A percentile compares a stretch with the other conserved stretches of the same genome.
phyloP scores from a whole-genome alignment of 352 stramenopile genomes.

The Phytophthora quininea region DNA sequence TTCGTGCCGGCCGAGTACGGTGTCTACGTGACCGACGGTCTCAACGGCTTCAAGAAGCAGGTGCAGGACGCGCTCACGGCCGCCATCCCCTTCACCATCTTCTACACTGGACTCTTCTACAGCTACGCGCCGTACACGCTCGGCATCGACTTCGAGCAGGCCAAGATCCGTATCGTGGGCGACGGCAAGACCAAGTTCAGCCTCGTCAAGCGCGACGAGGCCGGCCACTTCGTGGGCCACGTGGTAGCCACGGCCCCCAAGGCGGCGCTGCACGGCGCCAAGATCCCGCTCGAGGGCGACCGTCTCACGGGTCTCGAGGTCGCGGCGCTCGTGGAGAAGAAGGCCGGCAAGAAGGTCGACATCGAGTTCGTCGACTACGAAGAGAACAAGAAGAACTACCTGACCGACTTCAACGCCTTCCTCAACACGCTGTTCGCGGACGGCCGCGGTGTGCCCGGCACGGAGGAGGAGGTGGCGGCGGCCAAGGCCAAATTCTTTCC shows the following conservation, averaged over 20 bases:
- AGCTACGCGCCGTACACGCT: slow-evolving; percentile 9
- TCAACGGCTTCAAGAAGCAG: slow-evolving; percentile 21
- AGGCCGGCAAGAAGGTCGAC: not conserved
- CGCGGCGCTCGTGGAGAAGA: not conserved
- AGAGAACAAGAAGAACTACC: not conserved
- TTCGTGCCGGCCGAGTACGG: slow-evolving; percentile 25
- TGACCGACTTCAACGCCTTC: not conserved
- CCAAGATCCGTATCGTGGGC: slow-evolving; percentile 6
- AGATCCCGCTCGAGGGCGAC: not conserved
- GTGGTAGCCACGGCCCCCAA: not conserved
- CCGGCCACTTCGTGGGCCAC: slow-evolving; percentile 13
- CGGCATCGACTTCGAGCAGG: slow-evolving; percentile 3
- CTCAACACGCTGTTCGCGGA: not conserved
- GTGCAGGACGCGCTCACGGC: slow-evolving; percentile 22
- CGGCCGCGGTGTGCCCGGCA: not conserved
- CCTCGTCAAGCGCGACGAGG: not conserved
- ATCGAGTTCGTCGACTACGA: not conserved
- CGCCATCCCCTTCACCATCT: slow-evolving; percentile 25
- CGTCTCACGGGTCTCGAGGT: not conserved
- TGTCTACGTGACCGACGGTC: slow-evolving; percentile 19
- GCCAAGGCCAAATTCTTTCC: not conserved
- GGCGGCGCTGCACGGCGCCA: slow-evolving; percentile 6
- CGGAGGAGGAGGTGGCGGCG: slow-evolving; percentile 1
- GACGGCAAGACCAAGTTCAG: slow-evolving; percentile 10
- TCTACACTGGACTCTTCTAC: slow-evolving; percentile 31